phyloP scores from a whole-genome alignment of 164 flowering plant species.

The Vitis cinerea region DNA sequence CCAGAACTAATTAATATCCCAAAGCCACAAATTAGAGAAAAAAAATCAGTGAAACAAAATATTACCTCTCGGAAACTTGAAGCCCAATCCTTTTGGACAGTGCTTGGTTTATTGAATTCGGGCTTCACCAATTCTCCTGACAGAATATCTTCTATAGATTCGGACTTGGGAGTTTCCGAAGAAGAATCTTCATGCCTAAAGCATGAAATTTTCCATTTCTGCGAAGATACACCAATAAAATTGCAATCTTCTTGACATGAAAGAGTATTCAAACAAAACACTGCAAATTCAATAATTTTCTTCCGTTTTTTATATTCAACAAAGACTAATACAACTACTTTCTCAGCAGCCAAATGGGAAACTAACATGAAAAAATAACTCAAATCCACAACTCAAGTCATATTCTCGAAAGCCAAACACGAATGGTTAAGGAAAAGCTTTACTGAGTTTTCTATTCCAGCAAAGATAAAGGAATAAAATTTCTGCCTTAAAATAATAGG shows the following conservation, averaged over 20 bases:
- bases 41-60: not conserved
- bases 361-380: not conserved
- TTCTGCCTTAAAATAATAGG: too few species aligned
- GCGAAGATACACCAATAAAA: constrained; percentile 14
- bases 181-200: constrained; percentile 55
- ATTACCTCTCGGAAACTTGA: constrained; percentile 45
- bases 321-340: not conserved
- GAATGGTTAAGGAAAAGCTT: too few species aligned
- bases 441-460: too few species aligned
- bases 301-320: not conserved
- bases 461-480: too few species aligned
- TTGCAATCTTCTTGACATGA: not conserved
- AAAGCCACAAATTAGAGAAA: not conserved
- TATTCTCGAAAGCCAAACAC: not conserved
- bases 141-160: constrained; percentile 31
- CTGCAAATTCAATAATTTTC: not conserved
- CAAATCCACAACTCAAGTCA: not conserved
- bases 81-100: constrained; percentile 35
- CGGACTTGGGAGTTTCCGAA: constrained; percentile 32
- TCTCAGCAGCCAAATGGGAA: not conserved
- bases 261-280: not conserved
- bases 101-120: constrained; percentile 27
- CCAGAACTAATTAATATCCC: not conserved
- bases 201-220: constrained; percentile 70
- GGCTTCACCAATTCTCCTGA: constrained; percentile 41